These are phyloP conservation scores for Hibiscus trionum DNA, from an alignment of 345 rosid genomes.

Conservation along the genomic window DNA sequence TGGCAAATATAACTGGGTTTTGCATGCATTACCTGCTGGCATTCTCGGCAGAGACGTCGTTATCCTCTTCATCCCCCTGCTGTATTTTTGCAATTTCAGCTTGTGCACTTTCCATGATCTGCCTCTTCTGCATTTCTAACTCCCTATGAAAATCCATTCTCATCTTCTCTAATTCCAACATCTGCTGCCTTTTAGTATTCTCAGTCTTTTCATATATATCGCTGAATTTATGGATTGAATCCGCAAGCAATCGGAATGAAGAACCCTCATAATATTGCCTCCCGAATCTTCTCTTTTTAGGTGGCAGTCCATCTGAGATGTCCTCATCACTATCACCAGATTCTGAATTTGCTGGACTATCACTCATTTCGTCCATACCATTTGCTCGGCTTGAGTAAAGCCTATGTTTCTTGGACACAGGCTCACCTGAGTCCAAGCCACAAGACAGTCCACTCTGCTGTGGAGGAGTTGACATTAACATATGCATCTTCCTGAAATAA, in stretches of 20 bases:
- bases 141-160: constrained; percentile 88
- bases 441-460: constrained; percentile 73
- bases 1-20: neutral
- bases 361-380: constrained; percentile 81
- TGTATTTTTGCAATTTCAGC: constrained; percentile 68
- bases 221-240: constrained; percentile 74
- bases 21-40: constrained; percentile 39
- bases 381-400: constrained; percentile 53
- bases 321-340: constrained; percentile 44
- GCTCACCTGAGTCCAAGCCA: constrained; percentile 42
- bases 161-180: constrained; percentile 89
- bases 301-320: constrained; percentile 62
- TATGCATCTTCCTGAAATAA: constrained; percentile 76
- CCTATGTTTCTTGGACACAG: constrained; percentile 58
- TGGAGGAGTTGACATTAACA: constrained; percentile 58
- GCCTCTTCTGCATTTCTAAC: constrained; percentile 76
- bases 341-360: constrained; percentile 76
- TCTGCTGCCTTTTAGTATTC: constrained; percentile 68
- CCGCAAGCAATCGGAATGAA: constrained; percentile 64
- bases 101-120: constrained; percentile 72
- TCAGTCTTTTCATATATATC: constrained; percentile 89
- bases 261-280: constrained; percentile 49
- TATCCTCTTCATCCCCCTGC: constrained; percentile 41
- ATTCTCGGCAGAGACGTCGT: constrained; percentile 52
- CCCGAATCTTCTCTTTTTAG: constrained; percentile 51